Evolutionary conservation across 2,329 filamentous ascomycete species (phyloP), one percentile per base, ranked within the genome.

Genomic region (Dactylonectria macrodidyma): DNA sequence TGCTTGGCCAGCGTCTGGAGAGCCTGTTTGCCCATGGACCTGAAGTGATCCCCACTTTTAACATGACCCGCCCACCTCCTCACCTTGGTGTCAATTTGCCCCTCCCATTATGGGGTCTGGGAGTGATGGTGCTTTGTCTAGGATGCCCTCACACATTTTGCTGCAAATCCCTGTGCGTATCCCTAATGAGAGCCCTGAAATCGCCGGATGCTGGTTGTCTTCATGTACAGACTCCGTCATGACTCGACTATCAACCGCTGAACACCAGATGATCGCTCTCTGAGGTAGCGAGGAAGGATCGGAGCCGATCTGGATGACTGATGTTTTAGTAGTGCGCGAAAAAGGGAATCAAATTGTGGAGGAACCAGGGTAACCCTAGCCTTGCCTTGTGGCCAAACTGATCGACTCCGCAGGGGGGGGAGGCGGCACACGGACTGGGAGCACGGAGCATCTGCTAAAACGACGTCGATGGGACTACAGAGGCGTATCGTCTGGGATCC

Each of bases 391-490:
- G 61, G 65, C 67, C 71, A 76, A 68, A 68, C 60, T 71, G 66
- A 72, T 68, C 72, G 66, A 71, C 74, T 71, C 65, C 58, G 68
- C 74, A 76, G 69, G 75, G 63, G 44, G 64, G 73, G 71, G 44
- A 30, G 26, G 64, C 72, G 71, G 68, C 51, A 69, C 57, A 66
- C 61, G 64, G 68, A 67, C 52, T 44, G 68, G 65, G 72, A 73
- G 73, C 74, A 76, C 74, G 66, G 74, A 66, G 72, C 71, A 76
- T 76, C 66, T 75, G 59, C 73, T 76, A 76, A 76, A 76, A 65
- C 69, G 64, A 76, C 72, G 68, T 74, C 71, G 44, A 65, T 57
- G 61, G 55, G 22, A 51, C 19, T 50, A 48, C 55, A 9, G 65
- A 54, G 26, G 26, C 52, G 66, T 51, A 58, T 19, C 48, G 44